Conservation (phyloP, 2,329 filamentous ascomycete genomes). For the Colletotrichum sp. region DNA sequence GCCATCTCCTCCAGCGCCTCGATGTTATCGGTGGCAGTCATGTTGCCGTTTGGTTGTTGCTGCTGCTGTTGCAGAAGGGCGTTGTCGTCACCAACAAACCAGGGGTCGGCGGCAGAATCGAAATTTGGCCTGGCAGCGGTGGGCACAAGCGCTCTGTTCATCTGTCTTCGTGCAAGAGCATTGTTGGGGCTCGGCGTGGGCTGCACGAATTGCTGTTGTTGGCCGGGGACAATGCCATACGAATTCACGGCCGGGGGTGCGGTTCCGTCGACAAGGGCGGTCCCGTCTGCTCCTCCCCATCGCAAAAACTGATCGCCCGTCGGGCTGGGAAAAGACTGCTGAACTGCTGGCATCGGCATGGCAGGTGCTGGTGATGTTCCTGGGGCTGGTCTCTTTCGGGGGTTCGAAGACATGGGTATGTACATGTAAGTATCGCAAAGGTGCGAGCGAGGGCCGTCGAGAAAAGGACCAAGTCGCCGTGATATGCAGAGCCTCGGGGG, state of each 20-base stretch:
- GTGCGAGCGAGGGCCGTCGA: neutral
- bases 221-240: slow-evolving; percentile 43
- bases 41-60: slow-evolving; percentile 18
- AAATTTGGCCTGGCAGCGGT: slow-evolving; percentile 43
- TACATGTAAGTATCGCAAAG: slow-evolving; percentile 12
- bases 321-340: slow-evolving; percentile 50
- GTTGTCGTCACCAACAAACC: slow-evolving; percentile 48
- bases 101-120: slow-evolving; percentile 43
- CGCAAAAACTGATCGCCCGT: slow-evolving; percentile 52
- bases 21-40: slow-evolving; percentile 71
- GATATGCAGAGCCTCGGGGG: slow-evolving; percentile 1
- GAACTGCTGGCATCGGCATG: slow-evolving; percentile 57
- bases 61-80: slow-evolving; percentile 37
- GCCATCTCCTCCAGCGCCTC: slow-evolving; percentile 82
- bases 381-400: slow-evolving; percentile 77
- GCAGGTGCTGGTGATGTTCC: slow-evolving; percentile 72
- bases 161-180: slow-evolving; percentile 56
- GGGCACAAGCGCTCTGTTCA: slow-evolving; percentile 56
- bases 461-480: neutral
- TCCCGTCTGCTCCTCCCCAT: slow-evolving; percentile 47
- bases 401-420: slow-evolving; percentile 53
- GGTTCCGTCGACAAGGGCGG: slow-evolving; percentile 40
- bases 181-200: slow-evolving; percentile 32
- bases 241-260: slow-evolving; percentile 36
- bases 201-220: slow-evolving; percentile 37